Conservation (phyloP, 2,329 filamentous ascomycete genomes). For the Aspergillus sp. region DNA sequence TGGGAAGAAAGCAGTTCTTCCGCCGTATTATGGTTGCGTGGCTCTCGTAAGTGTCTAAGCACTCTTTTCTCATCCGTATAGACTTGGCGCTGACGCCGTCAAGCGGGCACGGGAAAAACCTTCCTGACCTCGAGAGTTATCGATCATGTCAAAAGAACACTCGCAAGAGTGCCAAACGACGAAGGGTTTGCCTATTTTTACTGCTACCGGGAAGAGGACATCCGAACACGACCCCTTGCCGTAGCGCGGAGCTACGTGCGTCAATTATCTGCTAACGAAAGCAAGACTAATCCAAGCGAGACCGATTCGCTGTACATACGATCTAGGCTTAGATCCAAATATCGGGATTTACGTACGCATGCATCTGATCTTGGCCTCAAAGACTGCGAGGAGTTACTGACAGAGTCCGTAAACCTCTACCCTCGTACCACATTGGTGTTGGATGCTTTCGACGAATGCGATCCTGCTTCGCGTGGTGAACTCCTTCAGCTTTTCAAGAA, state of each 20-base stretch:
- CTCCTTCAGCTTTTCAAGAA: conserved; percentile 30
- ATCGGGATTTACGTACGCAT: neutral
- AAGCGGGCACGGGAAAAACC: conserved; percentile 32
- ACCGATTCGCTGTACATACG: conserved; percentile 16
- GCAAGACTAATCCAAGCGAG: neutral
- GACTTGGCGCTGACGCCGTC: neutral
- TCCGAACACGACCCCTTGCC: conserved; percentile 28
- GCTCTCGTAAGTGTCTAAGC: neutral
- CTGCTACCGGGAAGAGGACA: neutral
- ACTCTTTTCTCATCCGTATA: too few relatives aligned
- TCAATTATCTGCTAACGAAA: conserved; percentile 30
- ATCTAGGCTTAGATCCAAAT: conserved; percentile 7
- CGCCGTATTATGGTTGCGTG: conserved; percentile 24
- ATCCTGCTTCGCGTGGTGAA: conserved; percentile 23
- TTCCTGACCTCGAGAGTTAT: conserved; percentile 28
- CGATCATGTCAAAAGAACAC: conserved; percentile 21
- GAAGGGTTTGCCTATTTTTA: conserved; percentile 8
- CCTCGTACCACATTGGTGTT: conserved; percentile 35
- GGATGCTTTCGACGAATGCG: conserved; percentile 43
- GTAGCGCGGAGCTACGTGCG: conserved; percentile 36
- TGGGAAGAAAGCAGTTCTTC: conserved; percentile 22
- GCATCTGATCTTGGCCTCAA: too few relatives aligned
- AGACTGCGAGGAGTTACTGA: too few relatives aligned
- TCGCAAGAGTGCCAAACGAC: neutral
- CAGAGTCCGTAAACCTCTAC: too few relatives aligned